Evolutionary conservation across 192 early-diverging fungal genomes (phyloP).

Genomic region (Rhizophagus clarus): DNA sequence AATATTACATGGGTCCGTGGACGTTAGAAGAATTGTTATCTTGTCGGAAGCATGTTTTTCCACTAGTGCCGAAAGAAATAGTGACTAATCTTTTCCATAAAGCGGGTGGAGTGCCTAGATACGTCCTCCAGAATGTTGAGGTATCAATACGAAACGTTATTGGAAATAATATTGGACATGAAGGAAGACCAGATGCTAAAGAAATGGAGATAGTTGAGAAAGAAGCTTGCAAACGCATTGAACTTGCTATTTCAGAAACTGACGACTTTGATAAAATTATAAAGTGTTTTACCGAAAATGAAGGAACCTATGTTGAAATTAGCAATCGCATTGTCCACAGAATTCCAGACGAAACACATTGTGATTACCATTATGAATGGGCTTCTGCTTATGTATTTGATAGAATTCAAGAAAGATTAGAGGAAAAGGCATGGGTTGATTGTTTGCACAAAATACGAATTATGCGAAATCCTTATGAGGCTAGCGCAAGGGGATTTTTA

Average conservation of each 20-base stretch:
- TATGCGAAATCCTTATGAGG: no score
- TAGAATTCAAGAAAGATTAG: no score
- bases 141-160: not conserved
- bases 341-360: not conserved
- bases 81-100: conserved; percentile 1
- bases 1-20: conserved; percentile 16
- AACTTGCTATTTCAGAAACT: not conserved
- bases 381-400: not conserved
- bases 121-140: conserved; percentile 1
- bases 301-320: not conserved
- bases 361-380: not conserved
- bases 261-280: not conserved
- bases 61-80: not conserved
- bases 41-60: not conserved
- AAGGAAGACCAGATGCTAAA: not conserved
- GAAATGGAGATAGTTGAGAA: not conserved
- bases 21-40: not conserved
- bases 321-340: not conserved
- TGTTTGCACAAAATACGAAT: no score
- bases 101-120: conserved; percentile 7
- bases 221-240: not conserved
- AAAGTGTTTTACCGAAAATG: not conserved
- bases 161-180: not conserved
- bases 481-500: no score
- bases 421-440: no score